A percentile compares a stretch with the other conserved stretches of the same genome.
Evolutionary conservation across 2,329 filamentous ascomycete genomes (phyloP).

Genomic region (Fusarium irregulare): DNA sequence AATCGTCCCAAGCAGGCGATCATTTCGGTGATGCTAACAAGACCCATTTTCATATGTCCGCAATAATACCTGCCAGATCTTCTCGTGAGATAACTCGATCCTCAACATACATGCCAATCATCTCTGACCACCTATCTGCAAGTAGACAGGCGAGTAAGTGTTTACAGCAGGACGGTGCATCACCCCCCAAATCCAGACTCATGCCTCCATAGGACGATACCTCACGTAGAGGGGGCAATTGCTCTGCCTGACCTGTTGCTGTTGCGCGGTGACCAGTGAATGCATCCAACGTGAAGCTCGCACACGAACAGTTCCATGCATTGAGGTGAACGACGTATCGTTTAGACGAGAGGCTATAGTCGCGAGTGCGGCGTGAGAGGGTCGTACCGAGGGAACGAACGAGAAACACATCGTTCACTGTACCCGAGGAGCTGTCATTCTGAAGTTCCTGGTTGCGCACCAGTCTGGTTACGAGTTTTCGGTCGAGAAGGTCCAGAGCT

Average conservation of each 20-base stretch:
- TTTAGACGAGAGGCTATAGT: slow-evolving; percentile 28
- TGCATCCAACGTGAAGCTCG: slow-evolving; percentile 80
- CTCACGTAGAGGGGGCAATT: not conserved
- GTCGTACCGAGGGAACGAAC: slow-evolving; percentile 69
- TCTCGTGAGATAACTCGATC: slow-evolving; percentile 66
- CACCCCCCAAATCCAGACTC: slow-evolving; percentile 51
- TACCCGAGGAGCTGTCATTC: not conserved
- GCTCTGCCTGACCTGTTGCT: slow-evolving; percentile 1
- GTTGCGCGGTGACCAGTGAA: slow-evolving; percentile 58
- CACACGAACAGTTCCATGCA: slow-evolving; percentile 92
- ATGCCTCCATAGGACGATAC: slow-evolving; percentile 63
- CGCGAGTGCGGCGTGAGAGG: slow-evolving; percentile 40
- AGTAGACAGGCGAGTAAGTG: slow-evolving; percentile 88
- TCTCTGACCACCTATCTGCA: slow-evolving; percentile 69
- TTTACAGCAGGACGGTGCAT: slow-evolving; percentile 78
- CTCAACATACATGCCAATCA: slow-evolving; percentile 68
- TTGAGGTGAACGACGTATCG: slow-evolving; percentile 77
- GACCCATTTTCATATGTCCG: slow-evolving; percentile 49
- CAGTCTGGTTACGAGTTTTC: slow-evolving; percentile 73
- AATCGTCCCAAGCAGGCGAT: slow-evolving; percentile 11
- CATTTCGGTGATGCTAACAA: slow-evolving; percentile 8
- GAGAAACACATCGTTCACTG: slow-evolving; percentile 62
- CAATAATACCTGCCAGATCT: slow-evolving; percentile 79
- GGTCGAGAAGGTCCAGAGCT: slow-evolving; percentile 88
- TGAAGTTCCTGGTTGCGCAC: slow-evolving; percentile 10